phyloP scores from a whole-genome alignment of 176 grass and related monocot genomes.

The Bonia amplexicaulis region DNA sequence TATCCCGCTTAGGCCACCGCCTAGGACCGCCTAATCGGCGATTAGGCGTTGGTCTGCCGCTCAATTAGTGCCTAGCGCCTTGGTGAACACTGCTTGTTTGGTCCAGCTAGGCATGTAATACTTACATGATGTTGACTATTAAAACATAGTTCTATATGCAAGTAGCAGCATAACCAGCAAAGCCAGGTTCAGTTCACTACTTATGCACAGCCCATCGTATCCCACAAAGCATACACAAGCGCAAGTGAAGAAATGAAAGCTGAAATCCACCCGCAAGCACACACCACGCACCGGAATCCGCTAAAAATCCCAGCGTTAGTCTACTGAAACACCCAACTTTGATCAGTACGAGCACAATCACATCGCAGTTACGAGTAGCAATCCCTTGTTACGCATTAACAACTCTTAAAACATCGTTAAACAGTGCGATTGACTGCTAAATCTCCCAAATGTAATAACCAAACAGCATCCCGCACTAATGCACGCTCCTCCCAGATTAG shows the following conservation, averaged over 20 bases:
- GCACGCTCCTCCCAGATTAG: neutral
- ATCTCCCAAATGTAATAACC: neutral
- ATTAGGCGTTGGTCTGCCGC: too few species aligned
- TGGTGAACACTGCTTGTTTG: neutral
- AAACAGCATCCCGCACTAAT: neutral
- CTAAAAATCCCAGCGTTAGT: neutral
- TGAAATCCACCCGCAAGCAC: neutral
- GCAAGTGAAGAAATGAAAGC: neutral
- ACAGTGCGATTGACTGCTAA: neutral
- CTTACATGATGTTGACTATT: neutral
- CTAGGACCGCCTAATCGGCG: too few species aligned
- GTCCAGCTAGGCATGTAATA: constrained; percentile 1
- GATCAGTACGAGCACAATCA: neutral
- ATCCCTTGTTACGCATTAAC: neutral
- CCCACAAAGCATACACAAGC: neutral
- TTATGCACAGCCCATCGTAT: neutral
- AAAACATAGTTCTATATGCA: neutral
- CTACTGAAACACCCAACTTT: neutral
- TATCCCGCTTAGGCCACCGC: too few species aligned
- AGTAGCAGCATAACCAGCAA: neutral
- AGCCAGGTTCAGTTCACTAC: neutral
- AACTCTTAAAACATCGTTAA: constrained; percentile 7
- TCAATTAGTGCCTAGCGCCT: too few species aligned
- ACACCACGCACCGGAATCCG: neutral
- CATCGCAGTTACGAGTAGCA: neutral